Evolutionary conservation across 1,139 yeast genomes (phyloP).

Genomic region (Candida labiduridarum): DNA sequence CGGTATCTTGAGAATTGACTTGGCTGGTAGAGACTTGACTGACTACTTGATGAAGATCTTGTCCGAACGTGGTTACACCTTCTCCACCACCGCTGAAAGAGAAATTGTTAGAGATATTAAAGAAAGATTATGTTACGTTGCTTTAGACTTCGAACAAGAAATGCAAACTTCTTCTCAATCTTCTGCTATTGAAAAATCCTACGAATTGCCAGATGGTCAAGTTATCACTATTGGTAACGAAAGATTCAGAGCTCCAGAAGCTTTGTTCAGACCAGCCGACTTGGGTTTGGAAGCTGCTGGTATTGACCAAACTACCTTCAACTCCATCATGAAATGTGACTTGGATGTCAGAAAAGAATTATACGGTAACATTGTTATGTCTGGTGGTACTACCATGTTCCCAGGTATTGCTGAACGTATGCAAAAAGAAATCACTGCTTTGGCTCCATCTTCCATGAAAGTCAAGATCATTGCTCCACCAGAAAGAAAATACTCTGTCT

Average conservation of each 20-base stretch:
- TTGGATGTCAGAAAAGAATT: conserved; percentile 98
- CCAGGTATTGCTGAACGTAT: conserved; percentile 99
- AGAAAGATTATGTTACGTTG: conserved; percentile 98
- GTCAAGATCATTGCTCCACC: conserved; percentile 99
- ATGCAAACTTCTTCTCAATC: conserved; percentile 99
- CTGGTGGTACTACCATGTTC: conserved; percentile 99
- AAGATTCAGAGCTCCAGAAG: conserved; percentile 99
- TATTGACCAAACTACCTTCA: conserved; percentile 99
- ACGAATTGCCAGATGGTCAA: conserved; percentile 99
- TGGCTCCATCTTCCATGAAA: conserved; percentile 99
- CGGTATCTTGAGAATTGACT: conserved; percentile 97
- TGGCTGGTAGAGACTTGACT: conserved; percentile 99
- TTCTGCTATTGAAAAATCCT: conserved; percentile 96
- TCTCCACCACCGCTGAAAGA: conserved; percentile 99
- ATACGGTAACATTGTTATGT: conserved; percentile 98
- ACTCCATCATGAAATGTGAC: conserved; percentile 99
- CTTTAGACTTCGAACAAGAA: conserved; percentile 95
- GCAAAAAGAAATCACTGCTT: conserved; percentile 99
- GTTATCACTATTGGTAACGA: conserved; percentile 99
- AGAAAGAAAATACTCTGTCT: conserved; percentile 99
- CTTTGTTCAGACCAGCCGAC: conserved; percentile 97
- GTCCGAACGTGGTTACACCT: conserved; percentile 97
- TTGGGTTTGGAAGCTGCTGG: conserved; percentile 98
- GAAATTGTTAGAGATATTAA: conserved; percentile 99
- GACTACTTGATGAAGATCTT: conserved; percentile 98